phyloP scores from a whole-genome alignment of 2,329 filamentous ascomycete genomes.

The Hypoxylon sp. region DNA sequence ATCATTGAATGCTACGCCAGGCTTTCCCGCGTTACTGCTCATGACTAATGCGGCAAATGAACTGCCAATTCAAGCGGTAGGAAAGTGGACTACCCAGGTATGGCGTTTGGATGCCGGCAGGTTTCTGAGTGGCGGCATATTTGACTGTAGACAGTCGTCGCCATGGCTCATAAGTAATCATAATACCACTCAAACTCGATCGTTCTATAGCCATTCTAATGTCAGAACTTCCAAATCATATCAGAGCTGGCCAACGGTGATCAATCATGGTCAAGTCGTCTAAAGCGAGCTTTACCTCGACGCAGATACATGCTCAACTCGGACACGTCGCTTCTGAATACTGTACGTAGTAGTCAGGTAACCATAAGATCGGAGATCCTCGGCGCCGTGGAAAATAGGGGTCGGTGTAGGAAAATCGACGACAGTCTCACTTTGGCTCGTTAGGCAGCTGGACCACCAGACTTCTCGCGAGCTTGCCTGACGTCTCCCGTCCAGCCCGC shows the following conservation, averaged over 20 bases:
- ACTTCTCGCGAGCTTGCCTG: too few species aligned
- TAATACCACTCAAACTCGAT: conserved; percentile 38
- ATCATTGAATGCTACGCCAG: conserved; percentile 17
- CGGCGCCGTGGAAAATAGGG: too few species aligned
- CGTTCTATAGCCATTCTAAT: conserved; percentile 8
- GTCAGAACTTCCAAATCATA: not conserved
- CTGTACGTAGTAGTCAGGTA: too few species aligned
- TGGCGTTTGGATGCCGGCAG: conserved; percentile 38
- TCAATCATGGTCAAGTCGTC: not conserved
- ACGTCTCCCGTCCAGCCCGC: too few species aligned
- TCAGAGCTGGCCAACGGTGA: not conserved
- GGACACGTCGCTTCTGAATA: too few species aligned
- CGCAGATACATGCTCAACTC: too few species aligned
- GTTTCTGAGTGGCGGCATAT: conserved; percentile 25
- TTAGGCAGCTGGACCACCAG: too few species aligned
- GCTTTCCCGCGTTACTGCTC: conserved; percentile 18
- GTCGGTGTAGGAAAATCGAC: too few species aligned
- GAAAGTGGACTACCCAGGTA: conserved; percentile 16
- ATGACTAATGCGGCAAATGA: conserved; percentile 30
- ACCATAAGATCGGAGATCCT: too few species aligned
- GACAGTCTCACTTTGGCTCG: too few species aligned
- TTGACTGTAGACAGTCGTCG: conserved; percentile 18
- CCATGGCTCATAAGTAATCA: conserved; percentile 31
- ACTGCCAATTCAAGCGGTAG: conserved; percentile 19
- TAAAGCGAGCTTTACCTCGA: not conserved